A percentile compares a stretch with the other conserved stretches of the same genome.
Evolutionary conservation across 306 rosid species (phyloP).

Genomic region (Ammopiptanthus mongolicus): DNA sequence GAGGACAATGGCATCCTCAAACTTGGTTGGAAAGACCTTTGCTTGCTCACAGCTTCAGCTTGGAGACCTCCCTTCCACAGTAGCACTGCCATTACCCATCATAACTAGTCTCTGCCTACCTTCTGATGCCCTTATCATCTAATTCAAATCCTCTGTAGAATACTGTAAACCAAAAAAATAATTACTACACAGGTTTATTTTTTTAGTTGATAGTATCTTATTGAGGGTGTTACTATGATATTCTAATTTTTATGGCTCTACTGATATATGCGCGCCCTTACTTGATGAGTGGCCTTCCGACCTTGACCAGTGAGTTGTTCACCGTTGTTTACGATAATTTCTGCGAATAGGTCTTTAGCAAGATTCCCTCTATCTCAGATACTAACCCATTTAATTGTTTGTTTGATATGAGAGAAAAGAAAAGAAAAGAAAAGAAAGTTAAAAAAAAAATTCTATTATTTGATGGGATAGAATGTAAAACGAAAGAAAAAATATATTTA

Average conservation of each 20-base stretch:
- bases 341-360: too few relatives aligned
- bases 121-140: background rate
- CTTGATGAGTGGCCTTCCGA: too few relatives aligned
- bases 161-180: background rate
- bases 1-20: conserved; percentile 94
- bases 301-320: too few relatives aligned
- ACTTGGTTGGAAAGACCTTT: conserved; percentile 98
- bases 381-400: too few relatives aligned
- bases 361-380: too few relatives aligned
- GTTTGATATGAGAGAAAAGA: too few relatives aligned
- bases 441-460: too few relatives aligned
- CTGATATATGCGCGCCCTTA: too few relatives aligned
- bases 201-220: conserved; percentile 10
- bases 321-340: background rate
- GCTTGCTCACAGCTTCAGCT: conserved; percentile 97
- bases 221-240: conserved; percentile 14
- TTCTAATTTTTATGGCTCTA: conserved; percentile 11
- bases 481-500: too few relatives aligned
- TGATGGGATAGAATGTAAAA: too few relatives aligned
- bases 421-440: too few relatives aligned
- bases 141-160: background rate
- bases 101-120: background rate
- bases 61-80: conserved; percentile 80
- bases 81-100: conserved; percentile 29
- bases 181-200: background rate